A percentile compares a stretch with the other conserved stretches of the same genome.
These are phyloP conservation scores for Microbotryomycetes sp. DNA, from an alignment of 1,284 basidiomycete species.

Conservation along the genomic window DNA sequence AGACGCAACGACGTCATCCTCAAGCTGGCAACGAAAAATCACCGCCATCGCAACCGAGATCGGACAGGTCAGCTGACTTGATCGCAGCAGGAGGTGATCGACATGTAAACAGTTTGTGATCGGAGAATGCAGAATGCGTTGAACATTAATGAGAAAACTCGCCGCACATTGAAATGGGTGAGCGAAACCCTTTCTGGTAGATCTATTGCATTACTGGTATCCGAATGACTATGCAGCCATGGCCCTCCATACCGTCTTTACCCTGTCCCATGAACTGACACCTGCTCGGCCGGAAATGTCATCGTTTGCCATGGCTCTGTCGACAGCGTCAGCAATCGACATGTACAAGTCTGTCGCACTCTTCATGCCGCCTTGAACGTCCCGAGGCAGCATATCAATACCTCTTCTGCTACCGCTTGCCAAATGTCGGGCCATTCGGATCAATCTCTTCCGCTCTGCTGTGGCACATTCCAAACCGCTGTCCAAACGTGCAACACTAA, in stretches of 20 bases:
- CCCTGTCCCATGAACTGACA: constrained; percentile 34
- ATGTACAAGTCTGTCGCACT: constrained; percentile 43
- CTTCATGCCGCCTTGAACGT: constrained; percentile 39
- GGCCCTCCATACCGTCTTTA: constrained; percentile 30
- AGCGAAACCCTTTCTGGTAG: no score
- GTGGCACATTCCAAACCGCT: constrained; percentile 27
- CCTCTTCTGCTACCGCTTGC: constrained; percentile 28
- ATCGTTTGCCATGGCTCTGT: constrained; percentile 8
- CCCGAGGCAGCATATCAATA: constrained; percentile 39
- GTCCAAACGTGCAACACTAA: constrained; percentile 29
- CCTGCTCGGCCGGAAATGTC: constrained; percentile 28
- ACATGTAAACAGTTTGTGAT: no score
- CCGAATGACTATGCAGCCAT: constrained; percentile 20
- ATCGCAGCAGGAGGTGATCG: no score
- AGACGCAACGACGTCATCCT: no score
- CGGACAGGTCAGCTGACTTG: no score
- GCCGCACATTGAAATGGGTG: no score
- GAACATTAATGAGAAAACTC: no score
- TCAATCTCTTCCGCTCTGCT: constrained; percentile 34
- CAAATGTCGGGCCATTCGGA: constrained; percentile 37
- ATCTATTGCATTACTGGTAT: no score
- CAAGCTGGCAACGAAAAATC: no score
- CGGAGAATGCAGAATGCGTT: no score
- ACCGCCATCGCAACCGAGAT: no score
- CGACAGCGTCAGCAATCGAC: constrained; percentile 38